These are phyloP conservation scores for Meripilus lineatus DNA, from an alignment of 1,284 basidiomycete genomes.

Conservation along the genomic window DNA sequence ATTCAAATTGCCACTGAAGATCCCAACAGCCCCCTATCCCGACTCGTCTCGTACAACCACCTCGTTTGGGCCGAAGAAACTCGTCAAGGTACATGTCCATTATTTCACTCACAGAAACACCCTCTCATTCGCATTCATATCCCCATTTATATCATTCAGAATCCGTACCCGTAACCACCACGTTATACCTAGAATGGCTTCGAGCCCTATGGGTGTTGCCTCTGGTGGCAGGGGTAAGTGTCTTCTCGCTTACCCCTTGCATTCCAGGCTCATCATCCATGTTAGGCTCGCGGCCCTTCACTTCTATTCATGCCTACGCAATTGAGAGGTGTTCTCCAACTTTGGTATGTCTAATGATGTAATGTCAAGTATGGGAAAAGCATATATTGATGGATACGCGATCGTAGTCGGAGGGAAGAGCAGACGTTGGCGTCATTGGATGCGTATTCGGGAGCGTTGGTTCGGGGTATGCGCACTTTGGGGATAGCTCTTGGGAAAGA, in stretches of 20 bases:
- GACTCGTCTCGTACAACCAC: conserved; percentile 50
- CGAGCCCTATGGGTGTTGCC: conserved; percentile 38
- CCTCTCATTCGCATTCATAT: conserved; percentile 1
- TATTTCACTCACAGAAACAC: background rate
- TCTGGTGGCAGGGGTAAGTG: conserved; percentile 14
- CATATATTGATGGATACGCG: conserved; percentile 9
- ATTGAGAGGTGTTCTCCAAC: conserved; percentile 17
- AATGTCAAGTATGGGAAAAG: conserved; percentile 18
- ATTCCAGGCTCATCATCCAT: background rate
- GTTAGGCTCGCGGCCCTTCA: conserved; percentile 21
- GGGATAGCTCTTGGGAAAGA: no score
- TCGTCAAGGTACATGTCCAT: conserved; percentile 28
- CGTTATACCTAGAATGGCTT: conserved; percentile 44
- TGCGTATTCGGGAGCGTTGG: no score
- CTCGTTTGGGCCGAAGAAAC: conserved; percentile 45
- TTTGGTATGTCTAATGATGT: conserved; percentile 20
- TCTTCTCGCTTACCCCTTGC: background rate
- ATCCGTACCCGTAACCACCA: conserved; percentile 25
- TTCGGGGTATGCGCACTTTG: no score
- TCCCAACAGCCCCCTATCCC: conserved; percentile 31
- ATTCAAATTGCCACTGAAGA: conserved; percentile 33
- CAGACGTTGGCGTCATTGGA: no score
- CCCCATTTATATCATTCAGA: no score
- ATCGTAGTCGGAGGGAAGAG: no score
- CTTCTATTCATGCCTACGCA: conserved; percentile 23